Percentiles rank a stretch among this genome's conserved stretches.
Evolutionary conservation across 371 early-diverging fungal species (phyloP).

Genomic region (Parasitella parasitica): DNA sequence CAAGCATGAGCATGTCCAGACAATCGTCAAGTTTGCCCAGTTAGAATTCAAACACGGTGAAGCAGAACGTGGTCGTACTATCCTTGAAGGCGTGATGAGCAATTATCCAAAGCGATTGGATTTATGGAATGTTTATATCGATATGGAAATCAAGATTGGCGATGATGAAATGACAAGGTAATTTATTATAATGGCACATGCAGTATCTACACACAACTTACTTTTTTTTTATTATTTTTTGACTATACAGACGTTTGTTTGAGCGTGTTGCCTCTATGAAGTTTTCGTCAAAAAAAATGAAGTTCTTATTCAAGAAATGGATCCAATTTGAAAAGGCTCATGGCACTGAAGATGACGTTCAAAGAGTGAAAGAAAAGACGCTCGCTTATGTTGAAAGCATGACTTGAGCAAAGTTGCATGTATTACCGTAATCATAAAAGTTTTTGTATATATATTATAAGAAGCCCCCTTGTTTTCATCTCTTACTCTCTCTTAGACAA

Average conservation of each 20-base stretch:
- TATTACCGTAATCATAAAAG: neutral
- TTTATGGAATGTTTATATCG: constrained; percentile 93
- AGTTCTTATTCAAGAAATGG: constrained; percentile 97
- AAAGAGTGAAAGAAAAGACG: constrained; percentile 86
- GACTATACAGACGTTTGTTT: constrained; percentile 74
- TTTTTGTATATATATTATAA: constrained; percentile 10
- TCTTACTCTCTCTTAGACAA: neutral
- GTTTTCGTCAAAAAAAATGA: constrained; percentile 96
- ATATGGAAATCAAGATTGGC: constrained; percentile 87
- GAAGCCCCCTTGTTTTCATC: neutral
- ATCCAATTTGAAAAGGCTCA: constrained; percentile 88
- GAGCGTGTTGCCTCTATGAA: constrained; percentile 84
- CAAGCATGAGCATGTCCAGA: constrained; percentile 86
- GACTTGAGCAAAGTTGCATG: constrained; percentile 13
- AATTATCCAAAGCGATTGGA: constrained; percentile 93
- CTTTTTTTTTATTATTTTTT: neutral
- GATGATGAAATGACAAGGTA: constrained; percentile 70
- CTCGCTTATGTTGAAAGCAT: constrained; percentile 79
- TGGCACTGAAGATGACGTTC: constrained; percentile 75
- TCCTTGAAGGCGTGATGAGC: constrained; percentile 92
- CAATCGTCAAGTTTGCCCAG: constrained; percentile 89
- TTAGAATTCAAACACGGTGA: constrained; percentile 94
- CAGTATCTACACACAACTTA: neutral
- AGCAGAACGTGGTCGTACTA: constrained; percentile 92
- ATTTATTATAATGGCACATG: neutral